Percentiles rank a stretch among this genome's conserved stretches.
Conservation (phyloP, 192 early-diverging fungal genomes). For the Gryganskiella cystojenkinii region DNA sequence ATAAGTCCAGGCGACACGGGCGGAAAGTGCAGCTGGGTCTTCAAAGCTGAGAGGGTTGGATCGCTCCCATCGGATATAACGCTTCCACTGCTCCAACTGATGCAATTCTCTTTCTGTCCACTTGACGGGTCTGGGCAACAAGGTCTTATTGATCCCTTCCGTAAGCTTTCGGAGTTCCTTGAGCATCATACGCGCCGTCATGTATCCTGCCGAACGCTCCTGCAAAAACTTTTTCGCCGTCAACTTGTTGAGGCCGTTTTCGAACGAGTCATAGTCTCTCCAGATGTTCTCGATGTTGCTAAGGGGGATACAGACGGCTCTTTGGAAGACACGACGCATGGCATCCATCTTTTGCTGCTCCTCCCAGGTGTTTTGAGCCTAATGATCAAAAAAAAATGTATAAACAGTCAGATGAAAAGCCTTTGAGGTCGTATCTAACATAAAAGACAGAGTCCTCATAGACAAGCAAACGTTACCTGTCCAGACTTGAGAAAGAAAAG, state of each 20-base stretch:
- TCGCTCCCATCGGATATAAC: slow-evolving; percentile 91
- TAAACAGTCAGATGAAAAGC: slow-evolving; percentile 24
- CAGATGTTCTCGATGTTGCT: slow-evolving; percentile 92
- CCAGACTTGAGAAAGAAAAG: slow-evolving; percentile 80
- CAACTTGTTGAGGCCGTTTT: slow-evolving; percentile 85
- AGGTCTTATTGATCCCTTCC: slow-evolving; percentile 77
- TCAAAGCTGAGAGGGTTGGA: slow-evolving; percentile 87
- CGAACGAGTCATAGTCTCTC: slow-evolving; percentile 96
- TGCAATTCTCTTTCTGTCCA: slow-evolving; percentile 83
- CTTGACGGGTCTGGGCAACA: slow-evolving; percentile 77
- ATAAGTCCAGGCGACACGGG: slow-evolving; percentile 87
- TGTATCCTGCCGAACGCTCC: slow-evolving; percentile 89
- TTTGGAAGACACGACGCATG: slow-evolving; percentile 86
- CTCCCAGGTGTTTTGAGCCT: slow-evolving; percentile 81
- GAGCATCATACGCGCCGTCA: slow-evolving; percentile 90
- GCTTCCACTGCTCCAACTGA: slow-evolving; percentile 78
- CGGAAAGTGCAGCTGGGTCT: slow-evolving; percentile 64
- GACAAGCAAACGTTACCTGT: slow-evolving; percentile 71
- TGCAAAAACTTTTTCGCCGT: slow-evolving; percentile 92
- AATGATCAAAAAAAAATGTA: slow-evolving; percentile 4
- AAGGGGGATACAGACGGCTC: slow-evolving; percentile 88
- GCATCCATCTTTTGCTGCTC: slow-evolving; percentile 91
- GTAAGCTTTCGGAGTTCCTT: slow-evolving; percentile 84
- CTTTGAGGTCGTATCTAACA: background rate
- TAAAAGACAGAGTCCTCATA: too few species aligned